Evolutionary conservation across 768 basidiomycete genomes (phyloP).

Genomic region (Amanita pseudoporphyria): DNA sequence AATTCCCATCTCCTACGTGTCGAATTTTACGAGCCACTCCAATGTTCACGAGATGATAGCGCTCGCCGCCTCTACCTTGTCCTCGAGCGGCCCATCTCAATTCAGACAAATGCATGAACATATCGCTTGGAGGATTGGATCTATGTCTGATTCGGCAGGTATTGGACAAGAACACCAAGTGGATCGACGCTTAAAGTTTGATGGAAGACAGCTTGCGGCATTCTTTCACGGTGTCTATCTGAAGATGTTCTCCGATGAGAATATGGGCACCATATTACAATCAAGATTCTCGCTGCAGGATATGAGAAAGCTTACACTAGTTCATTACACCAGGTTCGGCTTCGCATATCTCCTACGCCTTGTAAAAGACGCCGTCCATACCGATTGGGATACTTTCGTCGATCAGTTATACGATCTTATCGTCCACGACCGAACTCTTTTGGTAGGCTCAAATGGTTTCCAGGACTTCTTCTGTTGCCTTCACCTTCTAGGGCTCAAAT

Average conservation of each 20-base stretch:
- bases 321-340: constrained; percentile 37
- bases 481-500: constrained; percentile 20
- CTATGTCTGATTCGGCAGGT: background rate
- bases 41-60: constrained; percentile 28
- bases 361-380: constrained; percentile 24
- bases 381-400: constrained; percentile 37
- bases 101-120: constrained; percentile 25
- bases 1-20: constrained; percentile 27
- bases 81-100: background rate
- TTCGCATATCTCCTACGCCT: constrained; percentile 36
- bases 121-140: constrained; percentile 26
- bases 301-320: constrained; percentile 13
- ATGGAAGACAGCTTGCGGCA: constrained; percentile 23
- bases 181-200: constrained; percentile 9
- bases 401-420: constrained; percentile 20
- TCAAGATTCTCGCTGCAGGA: constrained; percentile 2
- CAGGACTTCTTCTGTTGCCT: constrained; percentile 31
- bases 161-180: background rate
- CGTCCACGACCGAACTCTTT: constrained; percentile 13
- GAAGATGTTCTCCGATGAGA: constrained; percentile 34
- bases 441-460: constrained; percentile 21
- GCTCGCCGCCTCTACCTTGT: constrained; percentile 6
- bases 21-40: constrained; percentile 29
- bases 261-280: constrained; percentile 11
- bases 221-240: constrained; percentile 34